phyloP scores from a whole-genome alignment of 192 early-diverging fungal genomes.

The Backusella sp. region DNA sequence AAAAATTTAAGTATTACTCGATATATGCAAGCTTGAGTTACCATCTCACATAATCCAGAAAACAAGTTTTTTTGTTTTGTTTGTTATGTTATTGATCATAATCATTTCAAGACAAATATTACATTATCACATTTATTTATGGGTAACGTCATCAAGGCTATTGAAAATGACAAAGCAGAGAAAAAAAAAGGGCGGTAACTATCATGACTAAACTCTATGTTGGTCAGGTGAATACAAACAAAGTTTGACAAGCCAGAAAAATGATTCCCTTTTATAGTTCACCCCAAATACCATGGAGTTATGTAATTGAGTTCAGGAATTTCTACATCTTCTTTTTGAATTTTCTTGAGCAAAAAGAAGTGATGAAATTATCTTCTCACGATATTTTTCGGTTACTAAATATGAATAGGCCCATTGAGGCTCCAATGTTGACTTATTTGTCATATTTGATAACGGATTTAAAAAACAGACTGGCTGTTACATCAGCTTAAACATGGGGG shows the following conservation, averaged over 20 bases:
- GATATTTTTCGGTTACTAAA: background rate
- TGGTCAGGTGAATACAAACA: background rate
- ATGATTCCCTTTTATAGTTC: background rate
- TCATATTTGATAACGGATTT: background rate
- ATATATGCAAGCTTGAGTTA: slow-evolving; percentile 1
- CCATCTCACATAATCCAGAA: slow-evolving; percentile 1
- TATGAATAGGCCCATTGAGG: background rate
- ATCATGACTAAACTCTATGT: background rate
- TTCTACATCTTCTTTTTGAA: background rate
- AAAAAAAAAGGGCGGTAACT: background rate
- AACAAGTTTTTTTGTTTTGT: background rate
- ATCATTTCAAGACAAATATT: background rate
- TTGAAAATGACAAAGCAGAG: slow-evolving; percentile 1
- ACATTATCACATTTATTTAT: background rate
- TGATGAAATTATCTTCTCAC: background rate
- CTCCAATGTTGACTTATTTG: slow-evolving; percentile 2
- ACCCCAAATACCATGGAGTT: background rate
- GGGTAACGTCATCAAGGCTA: background rate
- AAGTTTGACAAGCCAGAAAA: slow-evolving; percentile 1
- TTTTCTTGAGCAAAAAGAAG: background rate
- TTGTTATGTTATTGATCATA: background rate
- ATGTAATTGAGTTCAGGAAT: background rate
- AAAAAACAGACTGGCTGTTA: background rate
- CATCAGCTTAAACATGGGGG: background rate
- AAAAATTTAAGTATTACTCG: slow-evolving; percentile 6